Evolutionary conservation across 2,329 filamentous ascomycete species (phyloP), one percentile per base, ranked within the genome.

Genomic region (Xylaria arbuscula): DNA sequence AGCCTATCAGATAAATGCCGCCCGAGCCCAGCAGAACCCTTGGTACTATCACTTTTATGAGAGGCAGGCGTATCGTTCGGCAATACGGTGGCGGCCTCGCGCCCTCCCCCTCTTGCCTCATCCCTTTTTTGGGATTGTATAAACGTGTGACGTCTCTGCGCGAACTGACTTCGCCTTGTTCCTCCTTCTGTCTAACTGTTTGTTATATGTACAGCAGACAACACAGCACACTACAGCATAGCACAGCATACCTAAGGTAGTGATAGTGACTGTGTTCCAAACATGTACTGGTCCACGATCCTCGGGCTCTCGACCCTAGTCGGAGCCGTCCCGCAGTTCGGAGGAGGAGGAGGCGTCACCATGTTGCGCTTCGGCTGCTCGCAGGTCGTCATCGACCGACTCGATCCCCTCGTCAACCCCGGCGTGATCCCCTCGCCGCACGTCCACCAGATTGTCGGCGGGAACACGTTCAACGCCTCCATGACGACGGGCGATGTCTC

Each of bases 381-480:
- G 38, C 82, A 84, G 71, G 81, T 87, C 67, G 87, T 87, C 66
- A 80, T 88, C 61, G 78, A 80, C 70, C 74, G 78, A 0, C 72
- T 80, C 32, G 78, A 80, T 68, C 78, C 78, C 4, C 74, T 80
- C 7, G 78, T 80, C 53, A 80, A 80, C 72, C 78, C 78, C 5
- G 87, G 86, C 4, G 63, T 71, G 15, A 80, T 86, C 50, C 84
- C 87, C 4, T 83, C 86, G 5, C 77, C 79, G 6, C 87, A 89
- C 77, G 81, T 87, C 9, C 88, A 89, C 75, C 86, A 85, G 58
- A 85, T 89, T 65, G 83, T 86, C 64, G 87, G 88, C 62, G 81
- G 81, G 9, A 81, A 83, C 69, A 78, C 78, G 1, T 83, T 83
- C 78, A 83, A 83, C 69, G 78, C 79, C 1, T 78, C 81, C 45